These are phyloP conservation scores for Backusella sp. DNA, from an alignment of 192 early-diverging fungal genomes.

Conservation along the genomic window DNA sequence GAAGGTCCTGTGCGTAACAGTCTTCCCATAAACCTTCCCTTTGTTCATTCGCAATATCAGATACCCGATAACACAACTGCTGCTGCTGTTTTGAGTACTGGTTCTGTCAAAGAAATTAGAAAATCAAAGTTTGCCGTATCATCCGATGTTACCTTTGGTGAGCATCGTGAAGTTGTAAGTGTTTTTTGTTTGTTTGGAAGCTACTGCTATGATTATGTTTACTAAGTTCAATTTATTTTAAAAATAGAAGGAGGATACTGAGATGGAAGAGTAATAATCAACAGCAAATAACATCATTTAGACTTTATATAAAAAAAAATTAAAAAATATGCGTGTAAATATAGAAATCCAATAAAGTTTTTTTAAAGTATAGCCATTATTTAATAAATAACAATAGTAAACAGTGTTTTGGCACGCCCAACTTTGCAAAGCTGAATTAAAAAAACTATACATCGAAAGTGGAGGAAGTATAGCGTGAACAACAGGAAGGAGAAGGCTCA, in stretches of 20 bases:
- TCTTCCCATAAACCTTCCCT: slow-evolving; percentile 63
- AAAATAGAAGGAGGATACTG: slow-evolving; percentile 20
- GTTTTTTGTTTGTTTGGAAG: background rate
- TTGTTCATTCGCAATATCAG: slow-evolving; percentile 68
- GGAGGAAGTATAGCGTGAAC: too few species aligned
- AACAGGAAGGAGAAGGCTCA: too few species aligned
- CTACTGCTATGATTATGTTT: too few species aligned
- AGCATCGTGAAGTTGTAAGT: slow-evolving; percentile 18
- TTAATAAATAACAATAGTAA: background rate
- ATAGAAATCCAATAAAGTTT: background rate
- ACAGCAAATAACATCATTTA: background rate
- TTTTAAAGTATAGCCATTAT: background rate
- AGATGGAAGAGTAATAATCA: slow-evolving; percentile 16
- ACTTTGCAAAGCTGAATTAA: too few species aligned
- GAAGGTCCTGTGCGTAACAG: slow-evolving; percentile 70
- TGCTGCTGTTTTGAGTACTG: slow-evolving; percentile 23
- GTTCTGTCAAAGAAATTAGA: slow-evolving; percentile 38
- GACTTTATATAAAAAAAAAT: background rate
- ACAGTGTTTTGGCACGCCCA: too few species aligned
- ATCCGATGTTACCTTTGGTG: slow-evolving; percentile 35
- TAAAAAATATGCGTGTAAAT: slow-evolving; percentile 2
- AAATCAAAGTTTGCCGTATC: slow-evolving; percentile 26
- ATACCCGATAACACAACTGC: slow-evolving; percentile 37
- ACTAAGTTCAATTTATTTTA: too few species aligned
- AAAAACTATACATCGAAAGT: too few species aligned